These are phyloP conservation scores for Brassica rapa DNA, from an alignment of 345 rosid species.

Conservation along the genomic window DNA sequence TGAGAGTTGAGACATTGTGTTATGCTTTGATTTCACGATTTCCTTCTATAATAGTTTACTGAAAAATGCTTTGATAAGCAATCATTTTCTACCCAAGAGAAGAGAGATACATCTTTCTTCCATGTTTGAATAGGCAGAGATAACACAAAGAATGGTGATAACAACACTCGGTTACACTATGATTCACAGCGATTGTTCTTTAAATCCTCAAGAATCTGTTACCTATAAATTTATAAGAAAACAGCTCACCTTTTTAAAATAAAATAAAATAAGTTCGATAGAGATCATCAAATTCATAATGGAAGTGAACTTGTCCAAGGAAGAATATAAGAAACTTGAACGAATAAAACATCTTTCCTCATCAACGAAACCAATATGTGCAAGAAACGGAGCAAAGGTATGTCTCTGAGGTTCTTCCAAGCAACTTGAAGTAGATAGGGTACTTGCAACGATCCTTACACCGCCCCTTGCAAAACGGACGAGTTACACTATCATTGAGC, in stretches of 20 bases:
- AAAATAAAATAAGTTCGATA: no score
- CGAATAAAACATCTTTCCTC: neutral
- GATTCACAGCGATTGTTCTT: no score
- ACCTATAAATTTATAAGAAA: no score
- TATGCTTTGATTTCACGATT: neutral
- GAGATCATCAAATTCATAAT: neutral
- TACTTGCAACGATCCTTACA: neutral
- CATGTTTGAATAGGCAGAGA: no score
- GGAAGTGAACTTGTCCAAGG: conserved; percentile 55
- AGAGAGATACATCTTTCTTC: no score
- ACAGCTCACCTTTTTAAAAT: no score
- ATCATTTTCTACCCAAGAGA: no score
- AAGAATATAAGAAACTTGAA: neutral
- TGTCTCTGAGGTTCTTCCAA: neutral
- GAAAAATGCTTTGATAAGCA: no score
- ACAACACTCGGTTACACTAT: no score
- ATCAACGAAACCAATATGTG: neutral
- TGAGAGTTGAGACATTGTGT: neutral
- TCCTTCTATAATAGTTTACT: no score
- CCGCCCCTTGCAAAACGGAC: neutral
- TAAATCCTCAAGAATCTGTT: no score
- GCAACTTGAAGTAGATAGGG: neutral
- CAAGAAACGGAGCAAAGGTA: neutral
- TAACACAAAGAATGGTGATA: no score
- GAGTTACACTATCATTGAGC: neutral